A percentile compares a stretch with the other conserved stretches of the same genome.
Conservation (phyloP, 257 asterid genomes). For the Orobanche coerulescens region DNA sequence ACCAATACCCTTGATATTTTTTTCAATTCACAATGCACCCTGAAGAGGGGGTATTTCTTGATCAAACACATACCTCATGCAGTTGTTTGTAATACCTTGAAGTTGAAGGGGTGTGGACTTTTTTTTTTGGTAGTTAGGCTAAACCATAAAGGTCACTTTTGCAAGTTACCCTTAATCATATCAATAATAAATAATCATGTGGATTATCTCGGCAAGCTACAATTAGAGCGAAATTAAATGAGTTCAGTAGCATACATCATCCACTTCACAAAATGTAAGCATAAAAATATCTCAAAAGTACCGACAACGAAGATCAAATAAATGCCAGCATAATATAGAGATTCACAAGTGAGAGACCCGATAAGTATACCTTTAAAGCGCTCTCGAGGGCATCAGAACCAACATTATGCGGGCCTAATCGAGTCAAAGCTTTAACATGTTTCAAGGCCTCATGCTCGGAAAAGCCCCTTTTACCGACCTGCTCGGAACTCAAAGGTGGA, state of each 20-base stretch:
- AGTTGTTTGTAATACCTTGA: no score
- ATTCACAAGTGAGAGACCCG: not conserved
- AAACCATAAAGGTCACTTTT: not conserved
- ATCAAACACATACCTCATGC: not conserved
- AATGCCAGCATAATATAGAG: not conserved
- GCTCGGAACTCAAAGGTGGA: constrained; percentile 42
- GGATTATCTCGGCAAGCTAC: not conserved
- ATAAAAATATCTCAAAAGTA: not conserved
- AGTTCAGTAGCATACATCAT: not conserved
- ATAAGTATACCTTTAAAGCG: constrained; percentile 61
- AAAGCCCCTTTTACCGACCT: constrained; percentile 86
- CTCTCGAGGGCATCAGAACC: constrained; percentile 64
- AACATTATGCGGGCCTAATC: constrained; percentile 85
- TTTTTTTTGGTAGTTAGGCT: no score
- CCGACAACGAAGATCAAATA: not conserved
- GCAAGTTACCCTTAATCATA: not conserved
- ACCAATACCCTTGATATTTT: not conserved
- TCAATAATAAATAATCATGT: not conserved
- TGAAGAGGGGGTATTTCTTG: not conserved
- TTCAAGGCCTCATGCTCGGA: constrained; percentile 81
- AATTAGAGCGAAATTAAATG: not conserved
- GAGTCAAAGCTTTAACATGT: constrained; percentile 65
- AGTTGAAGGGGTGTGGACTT: no score
- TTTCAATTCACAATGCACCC: not conserved
- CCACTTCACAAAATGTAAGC: not conserved